A percentile compares a stretch with the other conserved stretches of the same genome.
phyloP scores from a whole-genome alignment of 2,329 filamentous ascomycete species.

The Thelonectria blattea region DNA sequence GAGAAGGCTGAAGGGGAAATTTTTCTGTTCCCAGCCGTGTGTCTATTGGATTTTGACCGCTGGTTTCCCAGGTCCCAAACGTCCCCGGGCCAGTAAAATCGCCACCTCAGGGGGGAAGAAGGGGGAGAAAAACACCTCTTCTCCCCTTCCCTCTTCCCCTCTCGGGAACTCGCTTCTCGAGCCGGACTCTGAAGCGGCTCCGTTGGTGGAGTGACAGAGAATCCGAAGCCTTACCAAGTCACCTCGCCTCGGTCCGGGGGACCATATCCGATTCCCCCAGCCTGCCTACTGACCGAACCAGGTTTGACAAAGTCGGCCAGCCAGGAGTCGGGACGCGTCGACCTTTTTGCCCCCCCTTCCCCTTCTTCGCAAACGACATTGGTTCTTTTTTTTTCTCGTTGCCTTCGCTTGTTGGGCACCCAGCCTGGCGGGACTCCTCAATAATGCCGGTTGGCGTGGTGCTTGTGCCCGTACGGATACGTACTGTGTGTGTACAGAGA shows the following conservation, averaged over 20 bases:
- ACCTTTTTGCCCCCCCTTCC: conserved; percentile 5
- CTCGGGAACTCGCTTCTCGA: conserved; percentile 1
- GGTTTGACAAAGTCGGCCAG: not conserved
- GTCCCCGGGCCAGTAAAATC: conserved; percentile 24
- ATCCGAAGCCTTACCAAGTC: conserved; percentile 1
- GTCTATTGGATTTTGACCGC: not conserved
- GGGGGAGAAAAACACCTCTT: conserved; percentile 1
- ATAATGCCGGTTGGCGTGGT: conserved; percentile 18
- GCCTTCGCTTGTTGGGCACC: not conserved
- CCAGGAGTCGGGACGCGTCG: conserved; percentile 1
- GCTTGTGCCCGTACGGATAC: too few relatives aligned
- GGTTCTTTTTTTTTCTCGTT: not conserved
- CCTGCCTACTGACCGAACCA: not conserved
- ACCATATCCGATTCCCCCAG: conserved; percentile 1
- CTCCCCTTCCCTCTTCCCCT: conserved; percentile 2
- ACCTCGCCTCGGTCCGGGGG: not conserved
- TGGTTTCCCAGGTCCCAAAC: not conserved
- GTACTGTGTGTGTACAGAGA: too few relatives aligned
- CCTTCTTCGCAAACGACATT: not conserved
- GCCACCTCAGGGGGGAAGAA: conserved; percentile 10
- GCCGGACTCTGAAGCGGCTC: conserved; percentile 12
- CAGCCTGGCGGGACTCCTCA: not conserved
- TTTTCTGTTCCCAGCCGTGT: not conserved
- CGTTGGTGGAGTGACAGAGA: conserved; percentile 13
- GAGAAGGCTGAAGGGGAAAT: conserved; percentile 22